A percentile compares a stretch with the other conserved stretches of the same genome.
phyloP scores from a whole-genome alignment of 257 asterid species.

The Capsicum chinense region DNA sequence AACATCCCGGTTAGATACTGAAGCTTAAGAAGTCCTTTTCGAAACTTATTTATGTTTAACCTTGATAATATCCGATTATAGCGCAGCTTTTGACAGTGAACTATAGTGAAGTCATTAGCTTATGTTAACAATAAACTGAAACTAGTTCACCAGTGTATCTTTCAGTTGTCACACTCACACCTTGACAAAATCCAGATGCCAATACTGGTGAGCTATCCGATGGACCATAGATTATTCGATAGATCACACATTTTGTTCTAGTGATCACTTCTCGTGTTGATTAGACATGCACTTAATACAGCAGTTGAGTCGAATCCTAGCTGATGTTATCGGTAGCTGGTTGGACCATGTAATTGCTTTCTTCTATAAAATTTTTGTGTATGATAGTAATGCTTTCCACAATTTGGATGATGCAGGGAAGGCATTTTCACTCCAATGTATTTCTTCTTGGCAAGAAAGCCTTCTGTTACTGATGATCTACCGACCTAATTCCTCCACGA shows the following conservation, averaged over 20 bases:
- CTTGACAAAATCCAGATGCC: not conserved
- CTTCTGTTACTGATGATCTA: not conserved
- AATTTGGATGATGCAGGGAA: slow-evolving; percentile 28
- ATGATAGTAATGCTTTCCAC: not conserved
- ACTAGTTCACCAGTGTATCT: slow-evolving; percentile 1
- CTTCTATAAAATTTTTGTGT: not conserved
- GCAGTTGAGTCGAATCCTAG: not conserved
- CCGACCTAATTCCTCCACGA: slow-evolving; percentile 2
- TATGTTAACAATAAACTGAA: not conserved
- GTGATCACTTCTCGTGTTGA: not conserved
- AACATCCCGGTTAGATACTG: not conserved
- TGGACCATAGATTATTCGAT: not conserved
- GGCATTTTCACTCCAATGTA: slow-evolving; percentile 30
- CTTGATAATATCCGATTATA: not conserved
- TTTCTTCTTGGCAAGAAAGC: slow-evolving; percentile 31
- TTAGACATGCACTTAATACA: not conserved
- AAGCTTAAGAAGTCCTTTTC: slow-evolving; percentile 7
- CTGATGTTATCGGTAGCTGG: not conserved
- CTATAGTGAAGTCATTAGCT: not conserved
- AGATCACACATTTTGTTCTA: not conserved
- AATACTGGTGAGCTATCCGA: not conserved
- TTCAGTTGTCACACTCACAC: not conserved
- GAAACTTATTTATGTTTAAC: not conserved
- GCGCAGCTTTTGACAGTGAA: not conserved
- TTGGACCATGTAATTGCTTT: not conserved